Percentiles rank a stretch among this genome's conserved stretches.
Conservation (phyloP, 345 rosid genomes). For the Euphorbia lathyris region DNA sequence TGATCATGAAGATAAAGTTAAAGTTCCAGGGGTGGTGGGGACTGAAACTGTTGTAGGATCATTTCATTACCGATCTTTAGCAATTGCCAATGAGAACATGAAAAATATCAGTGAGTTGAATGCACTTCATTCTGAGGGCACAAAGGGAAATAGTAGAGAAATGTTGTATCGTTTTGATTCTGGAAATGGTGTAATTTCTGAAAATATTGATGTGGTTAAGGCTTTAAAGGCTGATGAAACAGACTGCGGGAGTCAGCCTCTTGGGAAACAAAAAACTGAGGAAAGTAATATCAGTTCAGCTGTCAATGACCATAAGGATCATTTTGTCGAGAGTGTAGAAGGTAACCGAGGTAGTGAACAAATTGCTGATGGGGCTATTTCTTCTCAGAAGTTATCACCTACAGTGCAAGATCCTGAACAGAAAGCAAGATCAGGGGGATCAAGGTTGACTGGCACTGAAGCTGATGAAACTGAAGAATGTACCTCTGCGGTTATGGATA, state of each 20-base stretch:
- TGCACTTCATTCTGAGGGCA: slow-evolving; percentile 22
- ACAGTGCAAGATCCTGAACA: slow-evolving; percentile 28
- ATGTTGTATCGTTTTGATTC: slow-evolving; percentile 22
- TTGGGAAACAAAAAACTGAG: slow-evolving; percentile 26
- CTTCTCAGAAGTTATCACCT: slow-evolving; percentile 17
- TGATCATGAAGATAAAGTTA: slow-evolving; percentile 32
- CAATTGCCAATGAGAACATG: slow-evolving; percentile 24
- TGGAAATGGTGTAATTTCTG: slow-evolving; percentile 20
- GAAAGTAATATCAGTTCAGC: slow-evolving; percentile 31
- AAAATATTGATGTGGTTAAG: slow-evolving; percentile 29
- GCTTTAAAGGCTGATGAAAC: slow-evolving; percentile 26
- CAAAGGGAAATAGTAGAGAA: slow-evolving; percentile 25
- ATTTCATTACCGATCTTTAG: slow-evolving; percentile 14
- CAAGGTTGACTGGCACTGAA: slow-evolving; percentile 30
- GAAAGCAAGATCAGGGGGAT: slow-evolving; percentile 29
- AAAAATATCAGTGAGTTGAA: slow-evolving; percentile 22
- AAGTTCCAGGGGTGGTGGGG: slow-evolving; percentile 23
- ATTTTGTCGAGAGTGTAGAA: slow-evolving; percentile 27
- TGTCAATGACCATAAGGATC: slow-evolving; percentile 28
- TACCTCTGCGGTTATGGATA: slow-evolving; percentile 29
- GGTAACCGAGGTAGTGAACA: slow-evolving; percentile 22
- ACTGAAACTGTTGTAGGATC: slow-evolving; percentile 30
- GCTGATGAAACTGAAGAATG: slow-evolving; percentile 47
- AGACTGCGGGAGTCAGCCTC: slow-evolving; percentile 15
- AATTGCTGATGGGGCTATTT: slow-evolving; percentile 5